Evolutionary conservation across 176 grass and related monocot species (phyloP), one percentile per base, ranked within the genome.

Genomic region (Calamus simplicifolius): DNA sequence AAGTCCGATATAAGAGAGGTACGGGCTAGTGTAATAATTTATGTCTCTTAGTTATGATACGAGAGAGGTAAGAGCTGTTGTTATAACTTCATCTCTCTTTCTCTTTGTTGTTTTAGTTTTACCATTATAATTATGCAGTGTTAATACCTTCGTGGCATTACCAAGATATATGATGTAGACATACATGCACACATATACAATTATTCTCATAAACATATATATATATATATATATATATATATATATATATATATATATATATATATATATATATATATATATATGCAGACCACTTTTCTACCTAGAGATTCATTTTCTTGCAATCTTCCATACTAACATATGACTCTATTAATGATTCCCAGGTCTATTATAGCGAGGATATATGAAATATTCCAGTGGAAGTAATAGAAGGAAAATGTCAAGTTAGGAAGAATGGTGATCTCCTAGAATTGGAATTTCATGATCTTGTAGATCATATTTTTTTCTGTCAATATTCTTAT

Each of bases 301-400:
- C 5, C 31, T 0, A 35, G 31, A 35, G 31, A 35, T 35, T 35
- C 6, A 35, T 0, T 35, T 35, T 43, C 35, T 10, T 43, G 35
- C 35, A 43, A 43, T 7, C 12, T 43, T 43, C 2, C 8, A 12
- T 43, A 7, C 12, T 43, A 13, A 43, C 35, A 43, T 10, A 75
- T 78, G 50, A 48, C 79, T 81, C 65, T 19, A 73, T 75, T 70
- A 15, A 29, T 59, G 27, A 30, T 28, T 2, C 73, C 76, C 62
- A 98, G 93, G 79, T 98, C 17, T 98, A 92, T 76, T 98, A 92
- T 66, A 98, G 88, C 76, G 88, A 98, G 72, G 75, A 92, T 62
- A 75, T 89, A 65, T 28, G 78, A 28, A 85, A 59, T 65, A 75
- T 98, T 65, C 84, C 87, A 49, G 56, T 85, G 15, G 79, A 85